Base-by-base conservation (phyloP, 495 filamentous ascomycete species). In the Aspergillus steynii region DNA sequence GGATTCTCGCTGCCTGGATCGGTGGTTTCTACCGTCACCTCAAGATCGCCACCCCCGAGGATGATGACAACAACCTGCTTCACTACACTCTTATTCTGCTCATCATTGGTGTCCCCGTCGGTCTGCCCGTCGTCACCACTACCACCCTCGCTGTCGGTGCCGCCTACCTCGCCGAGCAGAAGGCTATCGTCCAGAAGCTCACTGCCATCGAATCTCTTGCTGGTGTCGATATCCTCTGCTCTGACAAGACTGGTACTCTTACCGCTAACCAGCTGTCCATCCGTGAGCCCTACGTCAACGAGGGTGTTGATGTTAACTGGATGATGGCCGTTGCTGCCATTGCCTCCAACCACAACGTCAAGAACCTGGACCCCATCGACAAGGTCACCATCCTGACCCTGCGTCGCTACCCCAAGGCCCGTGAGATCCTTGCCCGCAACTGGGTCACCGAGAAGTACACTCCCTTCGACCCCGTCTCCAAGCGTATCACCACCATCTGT, bases 171-270 rank as follows among this genome's bases (percentile, higher is more conserved):
- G 87, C 87, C 56, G 83, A 89, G 77, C 83, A 89, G 77, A 87
- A 88, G 79, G 87, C 88, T 63, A 89, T 90, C 63, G 88, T 90
- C 61, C 88, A 90, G 78, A 90, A 89, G 77, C 81, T 90, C 54
- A 89, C 88, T 66, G 87, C 87, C 61, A 90, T 90, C 65, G 87
- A 90, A 74, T 90, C 88, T 42, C 82, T 90, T 55, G 87, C 87
- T 74, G 87, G 87, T 85, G 88, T 90, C 66, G 87, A 90, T 65
- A 83, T 90, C 66, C 86, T 90, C 29, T 90, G 87, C 82, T 88
- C 86, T 67, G 87, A 90, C 74, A 90, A 90, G 81, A 88, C 86
- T 62, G 91, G 92, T 88, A 96, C 79, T 48, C 83, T 90, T 66
- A 90, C 88, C 65, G 88, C 88, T 62, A 90, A 90, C 77, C 87